These are phyloP conservation scores for Cryptococcus wingfieldii DNA, from an alignment of 1,284 basidiomycete genomes.

Conservation along the genomic window DNA sequence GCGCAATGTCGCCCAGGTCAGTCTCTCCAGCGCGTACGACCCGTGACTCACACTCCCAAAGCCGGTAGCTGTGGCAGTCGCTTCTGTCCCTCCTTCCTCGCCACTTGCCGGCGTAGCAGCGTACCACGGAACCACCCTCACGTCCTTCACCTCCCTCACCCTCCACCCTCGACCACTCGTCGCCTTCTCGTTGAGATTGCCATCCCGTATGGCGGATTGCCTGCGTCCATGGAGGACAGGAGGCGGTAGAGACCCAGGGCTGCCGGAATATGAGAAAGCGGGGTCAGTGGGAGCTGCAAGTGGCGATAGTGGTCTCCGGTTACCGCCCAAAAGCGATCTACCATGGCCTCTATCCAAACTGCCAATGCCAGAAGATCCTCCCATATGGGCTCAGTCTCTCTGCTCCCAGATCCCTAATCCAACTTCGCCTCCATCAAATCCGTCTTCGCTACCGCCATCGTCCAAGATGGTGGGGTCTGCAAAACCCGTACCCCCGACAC, in stretches of 20 bases:
- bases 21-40: too few relatives aligned
- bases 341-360: slow-evolving; percentile 14
- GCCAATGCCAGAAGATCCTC: slow-evolving; percentile 16
- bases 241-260: neutral
- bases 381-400: slow-evolving; percentile 10
- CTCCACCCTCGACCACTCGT: slow-evolving; percentile 81
- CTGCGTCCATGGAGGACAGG: slow-evolving; percentile 45
- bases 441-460: neutral
- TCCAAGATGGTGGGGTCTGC: neutral
- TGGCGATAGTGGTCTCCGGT: neutral
- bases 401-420: slow-evolving; percentile 13
- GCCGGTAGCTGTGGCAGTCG: slow-evolving; percentile 47
- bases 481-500: neutral
- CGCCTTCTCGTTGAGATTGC: slow-evolving; percentile 80
- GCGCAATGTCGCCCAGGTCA: slow-evolving; percentile 48
- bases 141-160: slow-evolving; percentile 85
- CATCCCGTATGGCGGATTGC: slow-evolving; percentile 73
- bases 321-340: slow-evolving; percentile 11
- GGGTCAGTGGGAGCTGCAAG: neutral
- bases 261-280: neutral
- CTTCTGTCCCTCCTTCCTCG: slow-evolving; percentile 16
- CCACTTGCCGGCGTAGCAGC: slow-evolving; percentile 6
- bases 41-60: slow-evolving; percentile 8
- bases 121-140: slow-evolving; percentile 80
- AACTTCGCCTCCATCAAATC: neutral